Evolutionary conservation across 2,329 filamentous ascomycete genomes (phyloP).

Genomic region (Pezicula rhizophila): DNA sequence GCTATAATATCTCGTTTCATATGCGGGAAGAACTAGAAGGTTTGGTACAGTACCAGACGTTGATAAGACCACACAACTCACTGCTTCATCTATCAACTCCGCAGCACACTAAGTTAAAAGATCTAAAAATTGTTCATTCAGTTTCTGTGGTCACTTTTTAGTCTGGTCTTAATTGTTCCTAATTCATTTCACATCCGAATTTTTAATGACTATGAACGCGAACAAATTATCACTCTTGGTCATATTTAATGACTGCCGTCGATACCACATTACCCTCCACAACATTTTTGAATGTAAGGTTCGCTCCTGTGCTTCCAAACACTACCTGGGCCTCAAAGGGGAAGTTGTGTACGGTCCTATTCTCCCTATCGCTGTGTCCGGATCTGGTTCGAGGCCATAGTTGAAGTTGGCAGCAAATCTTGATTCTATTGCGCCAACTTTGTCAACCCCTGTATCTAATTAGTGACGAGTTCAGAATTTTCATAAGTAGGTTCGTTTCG

Average conservation of each 20-base stretch:
- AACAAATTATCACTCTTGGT: not conserved
- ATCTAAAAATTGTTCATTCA: no score
- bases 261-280: constrained; percentile 3
- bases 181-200: not conserved
- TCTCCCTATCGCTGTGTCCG: not conserved
- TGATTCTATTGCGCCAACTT: constrained; percentile 2
- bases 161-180: no score
- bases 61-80: no score
- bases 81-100: no score
- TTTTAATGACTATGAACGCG: not conserved
- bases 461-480: no score
- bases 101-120: no score
- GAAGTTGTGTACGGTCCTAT: not conserved
- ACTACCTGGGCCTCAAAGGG: not conserved
- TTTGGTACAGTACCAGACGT: no score
- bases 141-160: no score
- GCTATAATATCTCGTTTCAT: no score
- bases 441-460: not conserved
- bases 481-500: not conserved
- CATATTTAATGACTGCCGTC: constrained; percentile 6
- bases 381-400: not conserved
- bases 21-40: no score
- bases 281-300: constrained; percentile 6
- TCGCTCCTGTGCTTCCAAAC: constrained; percentile 8
- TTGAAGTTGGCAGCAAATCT: not conserved